Evolutionary conservation across 2,329 filamentous ascomycete species (phyloP).

Genomic region (Exophiala calicioides): DNA sequence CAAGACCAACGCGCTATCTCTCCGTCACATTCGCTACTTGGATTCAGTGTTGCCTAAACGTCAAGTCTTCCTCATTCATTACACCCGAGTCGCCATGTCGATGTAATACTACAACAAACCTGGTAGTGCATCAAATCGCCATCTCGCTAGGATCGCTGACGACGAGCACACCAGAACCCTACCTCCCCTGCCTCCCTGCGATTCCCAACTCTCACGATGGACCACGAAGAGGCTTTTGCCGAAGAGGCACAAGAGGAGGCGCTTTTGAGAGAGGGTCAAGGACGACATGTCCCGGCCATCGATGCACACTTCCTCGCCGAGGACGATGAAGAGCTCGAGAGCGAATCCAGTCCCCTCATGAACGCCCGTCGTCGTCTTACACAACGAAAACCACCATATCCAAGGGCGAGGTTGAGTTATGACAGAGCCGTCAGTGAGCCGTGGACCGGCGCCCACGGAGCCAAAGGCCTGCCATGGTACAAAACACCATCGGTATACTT

Average conservation of each 20-base stretch:
- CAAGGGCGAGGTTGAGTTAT: constrained; percentile 24
- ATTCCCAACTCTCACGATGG: constrained; percentile 31
- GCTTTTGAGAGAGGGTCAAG: constrained; percentile 18
- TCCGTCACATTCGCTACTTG: background rate
- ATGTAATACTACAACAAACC: background rate
- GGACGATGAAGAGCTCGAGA: constrained; percentile 27
- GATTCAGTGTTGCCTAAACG: background rate
- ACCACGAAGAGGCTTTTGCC: constrained; percentile 38
- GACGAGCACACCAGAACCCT: background rate
- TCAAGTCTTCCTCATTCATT: background rate
- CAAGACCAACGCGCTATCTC: no score
- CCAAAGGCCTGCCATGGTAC: constrained; percentile 45
- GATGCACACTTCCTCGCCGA: constrained; percentile 19
- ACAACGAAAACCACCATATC: constrained; percentile 12
- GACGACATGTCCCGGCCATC: background rate
- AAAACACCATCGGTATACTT: constrained; percentile 52
- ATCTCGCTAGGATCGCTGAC: background rate
- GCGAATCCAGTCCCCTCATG: constrained; percentile 36
- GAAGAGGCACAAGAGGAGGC: constrained; percentile 38
- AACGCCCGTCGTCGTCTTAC: constrained; percentile 16
- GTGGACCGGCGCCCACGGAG: constrained; percentile 41
- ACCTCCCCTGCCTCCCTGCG: background rate
- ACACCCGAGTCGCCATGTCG: background rate
- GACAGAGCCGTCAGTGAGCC: constrained; percentile 28
- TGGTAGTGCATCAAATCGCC: no score